Base-by-base conservation (phyloP, 768 basidiomycete species). In the Serendipita sp. region DNA sequence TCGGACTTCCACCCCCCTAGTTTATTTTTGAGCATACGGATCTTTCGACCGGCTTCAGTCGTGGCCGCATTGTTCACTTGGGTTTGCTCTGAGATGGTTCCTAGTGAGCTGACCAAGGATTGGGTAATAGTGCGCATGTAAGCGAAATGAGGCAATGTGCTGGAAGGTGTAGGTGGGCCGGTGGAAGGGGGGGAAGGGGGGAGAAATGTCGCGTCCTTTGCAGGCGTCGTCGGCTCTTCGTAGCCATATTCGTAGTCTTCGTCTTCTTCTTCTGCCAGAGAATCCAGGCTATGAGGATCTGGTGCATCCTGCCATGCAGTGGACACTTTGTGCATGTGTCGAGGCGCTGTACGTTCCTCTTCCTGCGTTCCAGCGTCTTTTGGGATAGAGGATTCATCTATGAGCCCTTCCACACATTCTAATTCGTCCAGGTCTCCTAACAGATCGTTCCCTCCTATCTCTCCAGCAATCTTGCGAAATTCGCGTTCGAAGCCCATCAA, bases 31-130 rank as follows among this genome's bases (percentile, higher is more conserved):
- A 91, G 74, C 13, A 88, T 87, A 58, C 91, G 85, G 46, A 94
- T 84, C 74, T 89, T 91, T 44, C 91, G 81, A 52, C 89, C 89
- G 0, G 90, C 86, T 65, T 94, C 91, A 1, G 89, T 84, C 8
- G 88, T 86, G 3, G 85, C 86, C 0, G 88, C 91, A 8, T 85
- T 84, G 70, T 91, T 90, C 60, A 91, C 89, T 72, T 94, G 91
- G 13, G 89, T 87, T 66, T 91, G 88, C 70, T 94, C 91, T 30
- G 87, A 89, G 68, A 92, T 83, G 38, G 84, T 81, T 2, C 84
- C 80, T 51, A 94, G 80, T 10, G 89, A 86, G 28, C 84, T 76
- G 52, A 87, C 83, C 63, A 92, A 81, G 7, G 88, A 86, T 7
- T 83, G 73, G 0, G 91, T 93, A 71, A 84, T 80, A 28, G 83